Evolutionary conservation across 805 yeast genomes (phyloP), one percentile per base, ranked within the genome.

Genomic region (Cephaloascus albidus): DNA sequence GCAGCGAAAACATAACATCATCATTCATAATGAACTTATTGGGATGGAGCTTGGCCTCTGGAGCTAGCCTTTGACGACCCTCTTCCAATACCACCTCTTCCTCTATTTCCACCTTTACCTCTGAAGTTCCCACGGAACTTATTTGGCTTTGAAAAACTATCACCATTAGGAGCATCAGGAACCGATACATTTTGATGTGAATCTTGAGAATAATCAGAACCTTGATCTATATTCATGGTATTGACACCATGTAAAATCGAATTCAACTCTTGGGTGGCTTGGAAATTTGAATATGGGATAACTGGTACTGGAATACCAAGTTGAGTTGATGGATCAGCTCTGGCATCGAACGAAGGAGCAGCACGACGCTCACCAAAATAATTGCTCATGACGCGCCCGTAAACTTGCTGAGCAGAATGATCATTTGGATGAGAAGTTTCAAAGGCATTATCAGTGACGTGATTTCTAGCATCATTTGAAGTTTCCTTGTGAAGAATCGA

Each of bases 21-120:
- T n/a, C n/a, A n/a, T n/a, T n/a, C n/a, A n/a, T n/a, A n/a, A n/a
- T n/a, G n/a, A n/a, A n/a, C n/a, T n/a, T n/a, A n/a, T n/a, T n/a
- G n/a, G n/a, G n/a, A n/a, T n/a, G n/a, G n/a, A n/a, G n/a, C n/a
- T n/a, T n/a, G n/a, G n/a, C n/a, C n/a, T n/a, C n/a, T n/a, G n/a
- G n/a, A n/a, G n/a, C n/a, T n/a, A n/a, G n/a, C n/a, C n/a, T n/a
- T n/a, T n/a, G n/a, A n/a, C n/a, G n/a, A n/a, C 17, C 35, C 33
- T 16, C 43, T 41, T 38, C 40, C 15, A 16, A 35, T 41, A 18
- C 20, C 39, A 18, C 30, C 17, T 27, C 45, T 39, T 10, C 48
- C 48, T 3, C 54, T 45, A 23, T 51, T 46, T 4, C 39, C 27
- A 3, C 39, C 28, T 23, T 12, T 23, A 23, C 28, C 28, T 23